A percentile compares a stretch with the other conserved stretches of the same genome.
These are phyloP conservation scores for Crepidotus sp. DNA, from an alignment of 1,284 basidiomycete genomes.

Conservation along the genomic window DNA sequence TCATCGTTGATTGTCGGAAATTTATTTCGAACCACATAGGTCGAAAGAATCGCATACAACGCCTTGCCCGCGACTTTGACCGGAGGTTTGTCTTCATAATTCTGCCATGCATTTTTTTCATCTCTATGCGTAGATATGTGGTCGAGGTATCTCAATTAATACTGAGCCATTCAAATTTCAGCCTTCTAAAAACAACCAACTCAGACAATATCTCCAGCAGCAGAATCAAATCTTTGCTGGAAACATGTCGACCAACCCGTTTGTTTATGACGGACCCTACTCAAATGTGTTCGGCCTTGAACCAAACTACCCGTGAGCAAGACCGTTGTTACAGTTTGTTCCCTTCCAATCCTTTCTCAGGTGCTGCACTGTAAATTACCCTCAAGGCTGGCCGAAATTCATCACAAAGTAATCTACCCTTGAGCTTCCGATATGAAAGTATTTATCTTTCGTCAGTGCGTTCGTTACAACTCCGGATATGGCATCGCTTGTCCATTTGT, in stretches of 20 bases:
- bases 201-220: constrained; percentile 49
- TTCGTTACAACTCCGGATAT: constrained; percentile 45
- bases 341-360: constrained; percentile 20
- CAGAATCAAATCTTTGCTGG: constrained; percentile 51
- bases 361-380: constrained; percentile 54
- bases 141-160: constrained; percentile 24
- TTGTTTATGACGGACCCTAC: constrained; percentile 45
- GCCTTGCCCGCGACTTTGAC: constrained; percentile 47
- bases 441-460: constrained; percentile 20
- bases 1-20: neutral
- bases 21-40: constrained; percentile 1
- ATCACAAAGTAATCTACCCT: constrained; percentile 33
- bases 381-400: constrained; percentile 56
- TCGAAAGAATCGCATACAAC: constrained; percentile 40
- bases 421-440: neutral
- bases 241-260: constrained; percentile 49
- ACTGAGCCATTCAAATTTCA: too few relatives aligned
- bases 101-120: neutral
- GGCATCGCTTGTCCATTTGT: constrained; percentile 43
- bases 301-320: constrained; percentile 34
- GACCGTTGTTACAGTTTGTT: neutral
- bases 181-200: too few relatives aligned
- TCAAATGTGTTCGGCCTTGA: constrained; percentile 50
- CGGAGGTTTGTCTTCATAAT: constrained; percentile 27
- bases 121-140: constrained; percentile 38